These are phyloP conservation scores for Colletotrichum sp. DNA, from an alignment of 2,329 filamentous ascomycete species.

Conservation along the genomic window DNA sequence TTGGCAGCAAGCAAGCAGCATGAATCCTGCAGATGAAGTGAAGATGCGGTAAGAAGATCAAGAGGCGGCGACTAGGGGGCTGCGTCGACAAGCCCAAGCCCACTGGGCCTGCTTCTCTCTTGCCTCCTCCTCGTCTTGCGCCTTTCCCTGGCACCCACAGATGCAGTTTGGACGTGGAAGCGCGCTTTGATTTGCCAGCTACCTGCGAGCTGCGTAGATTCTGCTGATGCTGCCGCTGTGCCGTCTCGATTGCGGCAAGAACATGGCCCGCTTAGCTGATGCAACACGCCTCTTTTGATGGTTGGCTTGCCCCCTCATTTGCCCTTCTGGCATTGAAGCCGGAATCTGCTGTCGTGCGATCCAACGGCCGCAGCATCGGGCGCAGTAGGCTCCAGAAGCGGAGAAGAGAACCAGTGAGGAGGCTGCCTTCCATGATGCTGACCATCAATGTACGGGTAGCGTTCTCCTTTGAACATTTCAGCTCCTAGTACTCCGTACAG, in stretches of 20 bases:
- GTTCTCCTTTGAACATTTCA: background rate
- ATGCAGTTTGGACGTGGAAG: background rate
- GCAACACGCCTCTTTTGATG: background rate
- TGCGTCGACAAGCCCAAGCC: background rate
- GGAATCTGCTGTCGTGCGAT: background rate
- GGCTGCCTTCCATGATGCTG: background rate
- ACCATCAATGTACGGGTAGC: background rate
- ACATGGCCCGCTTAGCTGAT: background rate
- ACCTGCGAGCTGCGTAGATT: background rate
- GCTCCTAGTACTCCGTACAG: background rate
- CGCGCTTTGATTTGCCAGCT: background rate
- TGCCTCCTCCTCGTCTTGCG: background rate
- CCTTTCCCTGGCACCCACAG: background rate
- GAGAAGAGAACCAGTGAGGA: background rate
- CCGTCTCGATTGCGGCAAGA: background rate
- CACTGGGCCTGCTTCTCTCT: background rate
- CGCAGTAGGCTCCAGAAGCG: background rate
- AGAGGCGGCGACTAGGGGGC: conserved; percentile 8
- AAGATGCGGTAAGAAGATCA: conserved; percentile 21
- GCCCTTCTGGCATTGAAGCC: background rate
- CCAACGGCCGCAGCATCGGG: background rate
- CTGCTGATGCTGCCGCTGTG: background rate
- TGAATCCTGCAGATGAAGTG: conserved; percentile 14
- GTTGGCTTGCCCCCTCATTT: background rate
- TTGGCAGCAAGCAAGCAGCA: conserved; percentile 10